Conservation (phyloP, 2,329 filamentous ascomycete genomes). For the Magnaporthales sp. region DNA sequence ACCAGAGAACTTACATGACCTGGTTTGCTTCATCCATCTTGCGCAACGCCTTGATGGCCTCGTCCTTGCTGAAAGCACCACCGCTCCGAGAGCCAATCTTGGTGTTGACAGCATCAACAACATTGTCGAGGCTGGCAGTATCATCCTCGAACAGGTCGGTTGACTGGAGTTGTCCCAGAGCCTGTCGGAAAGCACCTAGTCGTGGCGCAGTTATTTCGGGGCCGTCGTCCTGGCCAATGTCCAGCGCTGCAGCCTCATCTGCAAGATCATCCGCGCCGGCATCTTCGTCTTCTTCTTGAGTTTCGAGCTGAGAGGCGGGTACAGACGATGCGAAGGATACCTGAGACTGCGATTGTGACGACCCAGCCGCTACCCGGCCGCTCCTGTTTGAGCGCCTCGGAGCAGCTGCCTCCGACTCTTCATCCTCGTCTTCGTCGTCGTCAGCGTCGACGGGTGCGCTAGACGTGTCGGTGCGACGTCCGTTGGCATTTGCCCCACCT, state of each 20-base stretch:
- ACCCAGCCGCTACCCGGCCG: slow-evolving; percentile 20
- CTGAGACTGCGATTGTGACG: slow-evolving; percentile 40
- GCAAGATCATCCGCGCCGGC: slow-evolving; percentile 36
- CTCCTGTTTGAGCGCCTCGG: slow-evolving; percentile 30
- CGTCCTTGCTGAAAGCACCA: slow-evolving; percentile 57
- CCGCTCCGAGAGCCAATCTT: slow-evolving; percentile 46
- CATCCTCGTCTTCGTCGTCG: slow-evolving; percentile 35
- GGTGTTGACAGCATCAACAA: slow-evolving; percentile 73
- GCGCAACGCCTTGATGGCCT: slow-evolving; percentile 70
- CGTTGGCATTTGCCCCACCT: slow-evolving; percentile 16
- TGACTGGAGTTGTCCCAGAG: slow-evolving; percentile 75
- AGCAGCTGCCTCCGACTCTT: slow-evolving; percentile 41
- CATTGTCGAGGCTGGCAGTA: slow-evolving; percentile 62
- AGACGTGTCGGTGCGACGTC: slow-evolving; percentile 11
- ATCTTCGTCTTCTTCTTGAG: slow-evolving; percentile 22
- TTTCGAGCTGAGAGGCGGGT: slow-evolving; percentile 60
- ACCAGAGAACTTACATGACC: slow-evolving; percentile 66
- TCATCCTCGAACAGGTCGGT: slow-evolving; percentile 82
- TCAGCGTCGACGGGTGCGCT: slow-evolving; percentile 27
- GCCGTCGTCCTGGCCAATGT: slow-evolving; percentile 20
- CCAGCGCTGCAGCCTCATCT: slow-evolving; percentile 30
- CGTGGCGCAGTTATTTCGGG: slow-evolving; percentile 48
- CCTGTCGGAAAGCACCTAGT: slow-evolving; percentile 65
- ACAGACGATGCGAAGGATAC: slow-evolving; percentile 72
- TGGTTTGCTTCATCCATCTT: slow-evolving; percentile 77